phyloP scores from a whole-genome alignment of 345 rosid species.

The Brassica napus region Da-Ae NC_063451.1:42003501-42004000 shows the following conservation, averaged over 20 bases:
- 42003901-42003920: constrained; percentile 64
- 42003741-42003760: constrained; percentile 38
- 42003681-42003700: constrained; percentile 39
- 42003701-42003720: not conserved
- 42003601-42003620: constrained; percentile 27
- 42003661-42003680: constrained; percentile 30
- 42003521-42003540: constrained; percentile 22
- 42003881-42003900: constrained; percentile 49
- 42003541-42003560: not conserved
- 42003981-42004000: constrained; percentile 44
- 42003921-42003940: constrained; percentile 47
- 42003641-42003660: constrained; percentile 30
- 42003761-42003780: constrained; percentile 51
- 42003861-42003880: constrained; percentile 69
- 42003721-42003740: not conserved
- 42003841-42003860: constrained; percentile 79
- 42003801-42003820: constrained; percentile 70
- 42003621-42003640: constrained; percentile 27
- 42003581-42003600: constrained; percentile 17
- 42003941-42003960: constrained; percentile 36
- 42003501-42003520: not conserved
- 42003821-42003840: constrained; percentile 70
- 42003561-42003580: constrained; percentile 30
- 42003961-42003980: constrained; percentile 46
- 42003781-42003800: constrained; percentile 74